Base-by-base conservation (phyloP, 768 basidiomycete genomes). In the Mycena sanguinolenta region DNA sequence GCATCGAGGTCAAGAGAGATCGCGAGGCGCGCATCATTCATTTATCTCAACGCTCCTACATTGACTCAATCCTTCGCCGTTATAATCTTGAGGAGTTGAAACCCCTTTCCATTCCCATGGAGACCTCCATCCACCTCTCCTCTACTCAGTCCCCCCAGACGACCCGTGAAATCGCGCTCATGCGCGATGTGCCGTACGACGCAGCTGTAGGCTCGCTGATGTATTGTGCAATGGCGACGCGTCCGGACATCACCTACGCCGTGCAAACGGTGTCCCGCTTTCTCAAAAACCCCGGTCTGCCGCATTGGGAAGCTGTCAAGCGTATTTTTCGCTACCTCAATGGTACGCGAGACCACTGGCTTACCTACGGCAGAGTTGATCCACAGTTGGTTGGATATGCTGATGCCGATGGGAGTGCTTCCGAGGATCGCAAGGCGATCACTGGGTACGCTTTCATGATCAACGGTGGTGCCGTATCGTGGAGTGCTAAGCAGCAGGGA, bases 41-140 rank as follows among this genome's bases (percentile, higher is more conserved):
- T 13, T 19, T 65, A 12, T 57, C 63, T 1, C 63, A 65, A 30
- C 23, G 32, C 42, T 3, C 7, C 2, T 65, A 65, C 14, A 58
- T 58, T 17, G 44, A 44, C 30, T 14, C 28, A 2, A 46, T 65
- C 28, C 39, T 44, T 14, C 54, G 55, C 27, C 42, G 44, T 6
- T 46, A 46, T 23, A 21, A 28, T 16, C 27, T 65, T 2, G 63
- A 58, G 13, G 25, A 46, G 4, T 12, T 19, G 1, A 57, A 57
- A 13, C 63, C 63, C 19, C 9, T 65, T 16, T 65, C 54, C 21
- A 57, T 28, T 7, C 63, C 63, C 5, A 44, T 65, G 39, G 36
- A 39, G 13, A 30, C 54, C 1, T 21, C n/a, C 23, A 8, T 23
- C 28, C 16, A 46, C 27, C 28, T 65, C 4, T 44, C 63, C 28